These are phyloP conservation scores for Dendrobium officinale DNA, from an alignment of 106 monocot genomes.

Conservation along the genomic window DNA sequence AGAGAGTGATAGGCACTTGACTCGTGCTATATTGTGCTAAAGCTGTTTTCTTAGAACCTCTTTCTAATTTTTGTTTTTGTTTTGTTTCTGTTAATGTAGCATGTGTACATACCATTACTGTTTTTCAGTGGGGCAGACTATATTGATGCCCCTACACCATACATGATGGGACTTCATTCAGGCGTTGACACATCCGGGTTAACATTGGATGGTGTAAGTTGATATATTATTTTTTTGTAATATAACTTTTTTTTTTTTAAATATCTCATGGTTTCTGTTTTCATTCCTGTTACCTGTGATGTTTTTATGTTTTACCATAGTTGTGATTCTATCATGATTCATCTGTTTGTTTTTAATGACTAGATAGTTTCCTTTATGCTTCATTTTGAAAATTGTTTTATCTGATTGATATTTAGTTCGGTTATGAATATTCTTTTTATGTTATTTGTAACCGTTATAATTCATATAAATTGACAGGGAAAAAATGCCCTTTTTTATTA, in stretches of 20 bases:
- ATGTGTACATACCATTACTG: constrained; percentile 93
- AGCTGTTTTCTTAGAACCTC: neutral
- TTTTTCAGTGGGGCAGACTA: constrained; percentile 97
- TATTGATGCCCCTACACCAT: constrained; percentile 96
- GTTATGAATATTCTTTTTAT: neutral
- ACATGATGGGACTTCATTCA: constrained; percentile 99
- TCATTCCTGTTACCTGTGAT: neutral
- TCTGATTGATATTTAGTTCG: neutral
- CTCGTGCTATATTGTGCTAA: neutral
- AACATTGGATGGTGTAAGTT: constrained; percentile 86
- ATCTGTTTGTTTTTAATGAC: neutral
- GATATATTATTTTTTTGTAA: neutral
- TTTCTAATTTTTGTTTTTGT: neutral
- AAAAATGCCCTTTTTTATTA: too few species aligned
- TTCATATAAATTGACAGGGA: too few species aligned
- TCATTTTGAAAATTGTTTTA: neutral
- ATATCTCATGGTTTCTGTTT: neutral
- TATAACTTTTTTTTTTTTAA: neutral
- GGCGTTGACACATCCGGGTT: constrained; percentile 73
- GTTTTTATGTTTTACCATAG: neutral
- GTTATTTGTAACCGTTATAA: neutral
- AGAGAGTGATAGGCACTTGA: neutral
- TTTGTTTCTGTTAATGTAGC: constrained; percentile 46
- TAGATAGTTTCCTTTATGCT: too few species aligned
- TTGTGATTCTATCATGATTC: neutral